A percentile compares a stretch with the other conserved stretches of the same genome.
phyloP scores from a whole-genome alignment of 805 yeast species.

The Candida silvatica region DNA sequence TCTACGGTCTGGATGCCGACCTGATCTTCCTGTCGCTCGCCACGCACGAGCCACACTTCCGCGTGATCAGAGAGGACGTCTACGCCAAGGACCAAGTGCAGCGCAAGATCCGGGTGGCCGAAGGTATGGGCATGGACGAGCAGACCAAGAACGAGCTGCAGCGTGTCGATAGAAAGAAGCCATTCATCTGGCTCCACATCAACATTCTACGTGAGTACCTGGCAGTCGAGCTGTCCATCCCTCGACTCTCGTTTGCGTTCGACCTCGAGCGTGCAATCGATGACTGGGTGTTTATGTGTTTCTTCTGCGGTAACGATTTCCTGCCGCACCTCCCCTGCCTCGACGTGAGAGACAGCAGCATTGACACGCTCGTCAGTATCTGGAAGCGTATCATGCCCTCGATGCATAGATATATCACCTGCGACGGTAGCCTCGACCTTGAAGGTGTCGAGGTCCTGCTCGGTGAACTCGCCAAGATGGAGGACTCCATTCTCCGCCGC shows the following conservation, averaged over 20 bases:
- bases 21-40: constrained; percentile 92
- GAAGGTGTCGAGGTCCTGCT: constrained; percentile 69
- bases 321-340: constrained; percentile 92
- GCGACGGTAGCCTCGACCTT: constrained; percentile 79
- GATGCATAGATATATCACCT: constrained; percentile 72
- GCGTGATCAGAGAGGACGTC: constrained; percentile 91
- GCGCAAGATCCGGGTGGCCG: constrained; percentile 35
- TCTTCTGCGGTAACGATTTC: constrained; percentile 97
- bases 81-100: constrained; percentile 62
- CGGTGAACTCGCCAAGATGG: constrained; percentile 57
- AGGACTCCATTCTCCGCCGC: constrained; percentile 66
- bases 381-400: constrained; percentile 73
- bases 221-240: constrained; percentile 68
- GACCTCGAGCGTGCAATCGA: constrained; percentile 94
- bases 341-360: constrained; percentile 91
- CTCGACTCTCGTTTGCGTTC: constrained; percentile 61
- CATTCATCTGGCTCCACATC: constrained; percentile 91
- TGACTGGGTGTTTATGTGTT: constrained; percentile 98
- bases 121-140: constrained; percentile 49
- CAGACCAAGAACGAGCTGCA: constrained; percentile 39
- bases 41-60: constrained; percentile 96
- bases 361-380: constrained; percentile 67
- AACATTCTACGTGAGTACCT: constrained; percentile 83
- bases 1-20: constrained; percentile 97
- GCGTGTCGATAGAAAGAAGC: constrained; percentile 50